Base-by-base conservation (phyloP, 441 rosid genomes). In the Mallotus japonicus region DNA sequence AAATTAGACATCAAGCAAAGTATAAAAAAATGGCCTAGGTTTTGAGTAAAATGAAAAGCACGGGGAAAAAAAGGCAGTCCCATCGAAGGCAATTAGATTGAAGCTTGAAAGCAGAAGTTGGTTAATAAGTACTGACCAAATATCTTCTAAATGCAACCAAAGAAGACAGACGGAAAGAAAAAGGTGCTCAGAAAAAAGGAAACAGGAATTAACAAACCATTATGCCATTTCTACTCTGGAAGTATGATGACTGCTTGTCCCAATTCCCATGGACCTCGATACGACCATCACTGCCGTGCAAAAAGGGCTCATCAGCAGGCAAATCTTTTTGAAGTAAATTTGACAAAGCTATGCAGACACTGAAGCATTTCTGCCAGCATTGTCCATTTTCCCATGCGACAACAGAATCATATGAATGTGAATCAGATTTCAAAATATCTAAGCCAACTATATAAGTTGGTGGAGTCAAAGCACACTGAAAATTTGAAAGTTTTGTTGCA, bases 401-500 rank as follows among this genome's bases (percentile, higher is more conserved):
- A 81, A 83, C 67, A 71, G 91, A 85, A 76, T 80, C 79, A 71
- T 73, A 78, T 63, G 89, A 71, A 78, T 72, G 82, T 64, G 86
- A 63, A 77, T 83, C 87, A 60, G 86, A 86, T 88, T 85, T 92
- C 78, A 95, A 76, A 49, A 82, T 76, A 85, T 95, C 97, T 78
- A 91, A 84, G 78, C 88, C 85, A 78, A 93, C 95, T 64, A 87
- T 65, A 81, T 95, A 95, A 66, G 88, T 90, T 68, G 96, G 99
- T 53, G 85, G 83, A 78, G 66, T 67, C 79, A 82, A 76, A 56
- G 67, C 60, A 71, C 73, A 74, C 59, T 28, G 54, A 77, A 54
- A 72, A 80, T 78, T 86, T 62, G 84, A 71, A 71, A 69, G 76
- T 74, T 74, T 72, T 37, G 74, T 65, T 44, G 74, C 73, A 75